These are phyloP conservation scores for Berkeleyomyces basicola DNA, from an alignment of 2,329 filamentous ascomycete species.

Conservation along the genomic window DNA sequence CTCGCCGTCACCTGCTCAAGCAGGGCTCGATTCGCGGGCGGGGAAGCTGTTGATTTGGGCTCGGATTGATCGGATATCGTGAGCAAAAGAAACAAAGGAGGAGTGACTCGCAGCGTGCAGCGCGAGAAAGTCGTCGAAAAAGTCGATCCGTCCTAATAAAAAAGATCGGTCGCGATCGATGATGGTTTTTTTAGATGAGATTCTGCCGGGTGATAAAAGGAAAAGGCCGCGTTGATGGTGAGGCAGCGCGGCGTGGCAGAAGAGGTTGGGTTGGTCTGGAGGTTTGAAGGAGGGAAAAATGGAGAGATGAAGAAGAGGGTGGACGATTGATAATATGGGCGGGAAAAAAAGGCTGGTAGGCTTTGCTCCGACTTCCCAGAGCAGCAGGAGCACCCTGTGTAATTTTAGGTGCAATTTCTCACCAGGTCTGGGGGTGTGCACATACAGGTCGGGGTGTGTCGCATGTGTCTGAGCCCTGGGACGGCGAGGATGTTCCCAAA, in stretches of 20 bases:
- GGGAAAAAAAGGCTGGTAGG: slow-evolving; percentile 7
- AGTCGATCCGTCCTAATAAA: slow-evolving; percentile 9
- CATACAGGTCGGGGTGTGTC: not conserved
- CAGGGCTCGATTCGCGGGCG: slow-evolving; percentile 10
- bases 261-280: slow-evolving; percentile 2
- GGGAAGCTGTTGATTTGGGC: not conserved
- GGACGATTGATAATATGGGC: slow-evolving; percentile 14
- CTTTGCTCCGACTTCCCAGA: not conserved
- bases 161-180: slow-evolving; percentile 12
- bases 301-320: slow-evolving; percentile 12
- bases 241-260: slow-evolving; percentile 4
- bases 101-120: not conserved
- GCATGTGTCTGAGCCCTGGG: not conserved
- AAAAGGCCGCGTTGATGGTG: not conserved
- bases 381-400: not conserved
- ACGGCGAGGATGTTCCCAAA: not conserved
- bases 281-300: slow-evolving; percentile 13
- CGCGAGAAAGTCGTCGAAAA: slow-evolving; percentile 2
- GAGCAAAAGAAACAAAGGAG: not conserved
- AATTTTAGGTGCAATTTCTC: slow-evolving; percentile 5
- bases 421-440: not conserved
- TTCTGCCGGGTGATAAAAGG: slow-evolving; percentile 11
- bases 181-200: not conserved
- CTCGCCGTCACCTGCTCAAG: slow-evolving; percentile 12
- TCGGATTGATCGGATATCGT: not conserved